Base-by-base conservation (phyloP, 2,329 filamentous ascomycete species). In the Colletotrichum camelliae region DNA sequence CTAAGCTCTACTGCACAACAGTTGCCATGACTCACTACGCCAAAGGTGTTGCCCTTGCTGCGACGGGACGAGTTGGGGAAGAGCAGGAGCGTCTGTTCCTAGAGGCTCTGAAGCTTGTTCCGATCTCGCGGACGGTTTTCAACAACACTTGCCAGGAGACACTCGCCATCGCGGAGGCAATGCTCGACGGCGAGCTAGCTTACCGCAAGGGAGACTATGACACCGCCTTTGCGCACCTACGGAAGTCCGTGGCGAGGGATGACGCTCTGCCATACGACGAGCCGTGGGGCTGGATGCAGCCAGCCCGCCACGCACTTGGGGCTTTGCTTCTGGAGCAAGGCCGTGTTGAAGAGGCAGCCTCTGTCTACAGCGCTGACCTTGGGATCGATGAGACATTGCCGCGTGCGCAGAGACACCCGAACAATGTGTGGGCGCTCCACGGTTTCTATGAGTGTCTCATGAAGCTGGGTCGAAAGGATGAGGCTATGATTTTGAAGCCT, bases 211-310 rank as follows among this genome's bases (percentile, higher is more conserved):
- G 88, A 0, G 89, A 93, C 67, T 88, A 89, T 69, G 88, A 91
- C 0, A 64, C 81, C 0, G 94, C 93, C 0, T 95, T 94, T 80
- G 80, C 84, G 4, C 87, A 90, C 67, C 85, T 96, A 4, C 87
- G 89, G 2, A 85, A 85, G 13, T 89, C 93, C 0, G 91, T 94
- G 27, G 80, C 84, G 1, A 86, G 90, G 4, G 92, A 94, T 77
- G 93, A 94, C 79, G 83, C 82, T 0, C 86, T 95, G 33, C 91
- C 91, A 0, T 95, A 94, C 76, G 92, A 93, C 65, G 94, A 96
- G 81, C 94, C 94, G 0, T 95, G 93, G 93, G 93, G 92, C 0
- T 95, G 94, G 93, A 95, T 95, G 93, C 92, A 94, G 80, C 94
- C 94, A 0, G 90, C 91, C 0, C 87, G 93, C 4, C 94, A 95